These are phyloP conservation scores for Metschnikowia kofuensis DNA, from an alignment of 805 yeast species.

Conservation along the genomic window DNA sequence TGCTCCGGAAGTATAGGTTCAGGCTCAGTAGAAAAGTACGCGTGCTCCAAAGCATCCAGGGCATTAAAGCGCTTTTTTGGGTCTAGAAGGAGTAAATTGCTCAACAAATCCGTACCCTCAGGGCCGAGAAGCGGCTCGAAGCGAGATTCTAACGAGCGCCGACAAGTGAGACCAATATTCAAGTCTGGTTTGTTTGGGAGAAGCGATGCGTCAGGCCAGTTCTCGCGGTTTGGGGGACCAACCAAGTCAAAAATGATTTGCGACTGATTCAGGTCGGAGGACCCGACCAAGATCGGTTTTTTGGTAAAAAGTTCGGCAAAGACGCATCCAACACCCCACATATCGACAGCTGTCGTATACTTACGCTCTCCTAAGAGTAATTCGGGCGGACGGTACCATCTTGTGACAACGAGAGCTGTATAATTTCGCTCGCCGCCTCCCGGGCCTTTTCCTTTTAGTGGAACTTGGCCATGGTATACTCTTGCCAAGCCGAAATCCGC, in stretches of 20 bases:
- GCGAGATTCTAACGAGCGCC: slow-evolving; percentile 46
- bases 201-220: slow-evolving; percentile 58
- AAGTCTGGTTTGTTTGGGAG: slow-evolving; percentile 56
- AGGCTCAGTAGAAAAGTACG: slow-evolving; percentile 68
- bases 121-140: slow-evolving; percentile 44
- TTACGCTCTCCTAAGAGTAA: slow-evolving; percentile 77
- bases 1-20: slow-evolving; percentile 52
- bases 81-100: slow-evolving; percentile 62
- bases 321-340: slow-evolving; percentile 98
- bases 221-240: slow-evolving; percentile 68
- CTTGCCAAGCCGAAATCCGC: slow-evolving; percentile 97
- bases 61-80: slow-evolving; percentile 79
- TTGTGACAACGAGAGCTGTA: slow-evolving; percentile 77
- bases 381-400: slow-evolving; percentile 99
- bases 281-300: slow-evolving; percentile 82
- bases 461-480: slow-evolving; percentile 58
- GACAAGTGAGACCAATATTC: slow-evolving; percentile 43
- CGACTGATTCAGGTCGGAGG: slow-evolving; percentile 85
- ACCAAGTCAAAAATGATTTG: slow-evolving; percentile 73
- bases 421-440: slow-evolving; percentile 55
- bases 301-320: slow-evolving; percentile 84
- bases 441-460: slow-evolving; percentile 51
- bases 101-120: slow-evolving; percentile 53
- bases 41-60: slow-evolving; percentile 65
- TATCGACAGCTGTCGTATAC: slow-evolving; percentile 92